Conservation (phyloP, 768 basidiomycete species). For the Exsudoporus frostii region DNA sequence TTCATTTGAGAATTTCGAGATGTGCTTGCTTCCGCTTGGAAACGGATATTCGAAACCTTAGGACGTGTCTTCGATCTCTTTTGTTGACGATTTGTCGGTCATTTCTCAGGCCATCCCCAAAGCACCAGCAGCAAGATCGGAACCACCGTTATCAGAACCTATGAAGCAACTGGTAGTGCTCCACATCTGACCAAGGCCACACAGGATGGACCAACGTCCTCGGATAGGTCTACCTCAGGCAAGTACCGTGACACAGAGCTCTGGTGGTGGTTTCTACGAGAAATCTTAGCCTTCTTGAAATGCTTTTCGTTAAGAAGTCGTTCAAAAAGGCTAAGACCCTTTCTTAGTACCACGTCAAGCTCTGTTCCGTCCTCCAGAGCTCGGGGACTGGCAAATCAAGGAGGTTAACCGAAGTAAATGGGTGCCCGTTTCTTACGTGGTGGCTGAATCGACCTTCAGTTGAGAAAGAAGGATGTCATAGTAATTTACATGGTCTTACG, state of each 20-base stretch:
- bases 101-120: background rate
- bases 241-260: background rate
- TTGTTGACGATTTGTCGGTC: background rate
- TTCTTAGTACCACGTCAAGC: background rate
- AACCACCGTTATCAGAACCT: background rate
- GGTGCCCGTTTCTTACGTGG: background rate
- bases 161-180: background rate
- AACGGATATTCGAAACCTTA: background rate
- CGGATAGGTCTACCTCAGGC: background rate
- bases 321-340: background rate
- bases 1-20: background rate
- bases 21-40: background rate
- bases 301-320: background rate
- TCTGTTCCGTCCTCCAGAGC: constrained; percentile 4
- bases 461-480: background rate
- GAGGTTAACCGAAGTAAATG: background rate
- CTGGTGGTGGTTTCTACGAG: background rate
- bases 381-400: constrained; percentile 5
- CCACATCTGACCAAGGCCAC: background rate
- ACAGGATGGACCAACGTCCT: background rate
- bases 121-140: background rate
- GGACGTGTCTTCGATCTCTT: background rate
- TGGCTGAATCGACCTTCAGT: background rate
- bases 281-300: background rate
- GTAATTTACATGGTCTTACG: background rate